These are phyloP conservation scores for Phyllostachys edulis DNA, from an alignment of 176 grass and related monocot genomes.

Conservation along the genomic window DNA sequence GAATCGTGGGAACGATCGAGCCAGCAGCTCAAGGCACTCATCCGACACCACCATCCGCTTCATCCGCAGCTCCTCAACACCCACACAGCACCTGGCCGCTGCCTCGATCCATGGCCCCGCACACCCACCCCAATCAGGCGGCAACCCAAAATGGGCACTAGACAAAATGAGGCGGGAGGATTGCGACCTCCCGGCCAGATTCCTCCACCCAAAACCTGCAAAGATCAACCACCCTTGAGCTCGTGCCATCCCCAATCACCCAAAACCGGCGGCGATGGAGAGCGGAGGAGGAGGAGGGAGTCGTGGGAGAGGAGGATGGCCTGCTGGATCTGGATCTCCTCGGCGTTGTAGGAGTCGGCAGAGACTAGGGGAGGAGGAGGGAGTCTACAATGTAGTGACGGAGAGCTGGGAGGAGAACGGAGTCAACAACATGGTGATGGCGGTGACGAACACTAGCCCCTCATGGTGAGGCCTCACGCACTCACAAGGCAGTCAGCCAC, in stretches of 20 bases:
- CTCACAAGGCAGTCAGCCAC: too few relatives aligned
- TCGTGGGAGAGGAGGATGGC: conserved; percentile 42
- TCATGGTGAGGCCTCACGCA: too few relatives aligned
- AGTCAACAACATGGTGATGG: too few relatives aligned
- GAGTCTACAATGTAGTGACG: too few relatives aligned
- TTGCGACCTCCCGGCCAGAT: too few relatives aligned
- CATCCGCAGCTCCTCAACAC: conserved; percentile 73
- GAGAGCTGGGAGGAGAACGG: too few relatives aligned
- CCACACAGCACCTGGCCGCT: neutral
- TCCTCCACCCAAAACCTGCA: too few relatives aligned
- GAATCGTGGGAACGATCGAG: conserved; percentile 65
- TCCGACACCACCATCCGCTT: conserved; percentile 84
- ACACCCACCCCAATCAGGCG: conserved; percentile 71
- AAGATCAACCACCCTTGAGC: too few relatives aligned
- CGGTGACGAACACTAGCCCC: too few relatives aligned
- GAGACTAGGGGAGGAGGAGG: too few relatives aligned
- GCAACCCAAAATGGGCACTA: conserved; percentile 33
- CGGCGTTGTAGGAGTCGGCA: neutral
- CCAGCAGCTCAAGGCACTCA: conserved; percentile 61
- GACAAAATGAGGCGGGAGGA: too few relatives aligned
- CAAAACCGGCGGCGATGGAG: neutral
- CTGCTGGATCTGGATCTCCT: conserved; percentile 54
- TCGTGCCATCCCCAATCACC: neutral
- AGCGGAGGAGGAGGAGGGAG: neutral
- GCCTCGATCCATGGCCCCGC: conserved; percentile 64